Evolutionary conservation across 2,329 filamentous ascomycete species (phyloP).

Genomic region (Chaetomium sp.): DNA sequence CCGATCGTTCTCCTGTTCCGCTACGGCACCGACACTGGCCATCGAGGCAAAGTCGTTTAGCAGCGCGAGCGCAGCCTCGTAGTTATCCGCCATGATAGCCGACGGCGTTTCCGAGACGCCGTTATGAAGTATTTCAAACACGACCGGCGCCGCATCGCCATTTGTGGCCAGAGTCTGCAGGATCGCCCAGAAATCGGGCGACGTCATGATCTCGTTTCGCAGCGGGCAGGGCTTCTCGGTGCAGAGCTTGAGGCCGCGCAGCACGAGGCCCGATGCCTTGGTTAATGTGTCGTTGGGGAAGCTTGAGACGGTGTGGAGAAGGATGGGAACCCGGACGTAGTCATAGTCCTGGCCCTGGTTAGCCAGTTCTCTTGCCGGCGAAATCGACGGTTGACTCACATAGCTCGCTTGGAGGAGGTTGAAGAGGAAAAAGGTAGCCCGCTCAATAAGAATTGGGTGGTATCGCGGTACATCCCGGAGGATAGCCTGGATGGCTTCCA

Average conservation of each 20-base stretch:
- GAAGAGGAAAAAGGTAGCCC: constrained; percentile 84
- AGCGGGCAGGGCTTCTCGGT: constrained; percentile 76
- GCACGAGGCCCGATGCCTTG: constrained; percentile 72
- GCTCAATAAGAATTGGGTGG: constrained; percentile 80
- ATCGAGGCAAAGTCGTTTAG: constrained; percentile 89
- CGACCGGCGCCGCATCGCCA: constrained; percentile 70
- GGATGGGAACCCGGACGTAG: constrained; percentile 86
- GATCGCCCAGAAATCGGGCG: constrained; percentile 95
- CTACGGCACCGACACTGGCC: constrained; percentile 69
- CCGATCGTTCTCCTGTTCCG: constrained; percentile 68
- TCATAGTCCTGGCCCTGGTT: constrained; percentile 69
- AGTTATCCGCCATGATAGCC: constrained; percentile 92
- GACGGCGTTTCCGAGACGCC: constrained; percentile 73
- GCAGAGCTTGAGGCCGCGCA: constrained; percentile 78
- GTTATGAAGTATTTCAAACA: constrained; percentile 84
- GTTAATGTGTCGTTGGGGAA: constrained; percentile 77
- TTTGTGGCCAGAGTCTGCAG: constrained; percentile 73
- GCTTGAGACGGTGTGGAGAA: constrained; percentile 87
- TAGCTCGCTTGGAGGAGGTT: constrained; percentile 81
- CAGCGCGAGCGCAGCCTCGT: constrained; percentile 80
- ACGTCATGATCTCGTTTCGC: constrained; percentile 90
- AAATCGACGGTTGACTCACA: constrained; percentile 54
- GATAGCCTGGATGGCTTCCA: constrained; percentile 77
- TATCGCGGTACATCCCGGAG: constrained; percentile 77
- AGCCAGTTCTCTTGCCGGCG: constrained; percentile 25